A percentile compares a stretch with the other conserved stretches of the same genome.
These are phyloP conservation scores for Pseudocohnilembus persalinus DNA, from an alignment of 169 alveolate species.

Conservation along the genomic window DNA sequence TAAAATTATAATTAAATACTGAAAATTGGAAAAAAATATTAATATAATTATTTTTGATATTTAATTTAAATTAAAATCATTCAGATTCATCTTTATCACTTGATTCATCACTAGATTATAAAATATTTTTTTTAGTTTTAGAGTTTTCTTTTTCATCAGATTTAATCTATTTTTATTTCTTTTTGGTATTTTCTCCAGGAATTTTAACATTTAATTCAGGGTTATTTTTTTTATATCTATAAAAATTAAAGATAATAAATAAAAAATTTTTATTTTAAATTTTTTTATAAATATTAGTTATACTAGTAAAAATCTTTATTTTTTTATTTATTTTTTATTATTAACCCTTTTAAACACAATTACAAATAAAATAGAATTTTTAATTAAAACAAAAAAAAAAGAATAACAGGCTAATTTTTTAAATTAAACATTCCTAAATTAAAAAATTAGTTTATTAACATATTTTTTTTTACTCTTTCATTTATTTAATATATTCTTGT, in stretches of 20 bases:
- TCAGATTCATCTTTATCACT: background rate
- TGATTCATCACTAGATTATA: background rate
- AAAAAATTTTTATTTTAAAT: no score
- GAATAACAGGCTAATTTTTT: background rate
- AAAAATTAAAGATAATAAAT: no score
- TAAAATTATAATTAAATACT: no score
- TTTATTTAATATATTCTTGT: background rate
- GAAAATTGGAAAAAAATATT: no score
- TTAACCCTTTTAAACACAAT: background rate
- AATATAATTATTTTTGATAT: no score
- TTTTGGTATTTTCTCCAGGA: background rate
- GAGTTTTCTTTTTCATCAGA: background rate
- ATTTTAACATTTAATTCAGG: background rate
- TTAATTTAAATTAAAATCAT: background rate
- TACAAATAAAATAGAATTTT: no score
- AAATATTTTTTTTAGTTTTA: no score
- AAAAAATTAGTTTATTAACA: no score
- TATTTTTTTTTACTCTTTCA: background rate
- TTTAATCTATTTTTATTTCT: background rate
- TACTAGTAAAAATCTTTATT: background rate
- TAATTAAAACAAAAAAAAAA: no score
- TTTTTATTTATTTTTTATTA: no score
- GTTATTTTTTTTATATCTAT: background rate
- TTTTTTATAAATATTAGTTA: no score
- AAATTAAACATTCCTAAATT: background rate